Percentiles rank a stretch among this genome's conserved stretches.
Evolutionary conservation across 257 asterid genomes (phyloP).

Genomic region (Nicotiana attenuata): DNA sequence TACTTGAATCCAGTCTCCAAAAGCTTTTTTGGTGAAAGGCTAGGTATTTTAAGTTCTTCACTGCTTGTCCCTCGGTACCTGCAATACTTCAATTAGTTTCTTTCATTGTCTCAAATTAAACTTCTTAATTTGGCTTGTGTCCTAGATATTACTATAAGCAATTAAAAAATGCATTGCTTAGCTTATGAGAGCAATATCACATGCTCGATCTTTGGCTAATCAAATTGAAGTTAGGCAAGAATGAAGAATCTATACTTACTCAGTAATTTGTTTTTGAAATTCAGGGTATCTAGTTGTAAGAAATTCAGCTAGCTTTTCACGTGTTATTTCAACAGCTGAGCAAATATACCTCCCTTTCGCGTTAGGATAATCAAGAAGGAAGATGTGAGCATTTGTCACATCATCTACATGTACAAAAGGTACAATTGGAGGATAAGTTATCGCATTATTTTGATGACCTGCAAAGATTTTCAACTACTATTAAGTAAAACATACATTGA

Average conservation of each 20-base stretch:
- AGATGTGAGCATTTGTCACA: constrained; percentile 36
- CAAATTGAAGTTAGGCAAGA: not conserved
- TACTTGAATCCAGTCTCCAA: constrained; percentile 42
- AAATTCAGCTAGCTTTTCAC: constrained; percentile 27
- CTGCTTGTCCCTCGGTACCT: constrained; percentile 30
- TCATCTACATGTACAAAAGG: constrained; percentile 39
- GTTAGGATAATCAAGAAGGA: constrained; percentile 26
- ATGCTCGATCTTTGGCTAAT: not conserved
- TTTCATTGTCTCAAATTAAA: not conserved
- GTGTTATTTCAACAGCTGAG: constrained; percentile 26
- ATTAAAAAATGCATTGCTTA: not conserved
- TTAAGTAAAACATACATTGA: not conserved
- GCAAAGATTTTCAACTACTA: not conserved
- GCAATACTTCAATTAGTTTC: not conserved
- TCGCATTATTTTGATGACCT: not conserved
- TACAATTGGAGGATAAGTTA: not conserved
- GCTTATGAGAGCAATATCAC: not conserved
- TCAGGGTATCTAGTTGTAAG: constrained; percentile 21
- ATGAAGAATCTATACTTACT: constrained; percentile 16
- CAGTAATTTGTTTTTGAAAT: constrained; percentile 10
- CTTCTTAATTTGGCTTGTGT: not conserved
- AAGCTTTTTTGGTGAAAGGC: constrained; percentile 40
- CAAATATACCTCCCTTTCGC: constrained; percentile 49
- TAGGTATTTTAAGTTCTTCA: constrained; percentile 16
- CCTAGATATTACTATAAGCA: not conserved